These are phyloP conservation scores for Zoysia matrella DNA, from an alignment of 202 grass and related monocot species.

Conservation along the genomic window DNA sequence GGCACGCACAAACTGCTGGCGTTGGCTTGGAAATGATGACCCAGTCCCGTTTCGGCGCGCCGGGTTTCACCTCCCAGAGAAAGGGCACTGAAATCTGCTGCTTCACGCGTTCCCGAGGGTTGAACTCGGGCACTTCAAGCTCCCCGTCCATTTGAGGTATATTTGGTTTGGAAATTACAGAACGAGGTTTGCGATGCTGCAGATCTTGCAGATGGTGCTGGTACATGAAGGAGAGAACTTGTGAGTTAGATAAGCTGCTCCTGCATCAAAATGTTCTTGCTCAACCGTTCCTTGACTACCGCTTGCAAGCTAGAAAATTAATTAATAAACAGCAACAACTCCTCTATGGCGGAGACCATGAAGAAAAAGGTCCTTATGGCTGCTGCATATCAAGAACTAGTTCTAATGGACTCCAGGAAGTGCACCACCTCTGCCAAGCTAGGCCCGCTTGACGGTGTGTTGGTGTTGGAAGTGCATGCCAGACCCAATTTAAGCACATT, in stretches of 20 bases:
- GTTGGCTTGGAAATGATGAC: conserved; percentile 49
- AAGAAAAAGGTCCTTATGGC: conserved; percentile 8
- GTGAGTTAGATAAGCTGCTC: conserved; percentile 82
- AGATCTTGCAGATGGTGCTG: conserved; percentile 24
- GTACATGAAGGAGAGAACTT: conserved; percentile 50
- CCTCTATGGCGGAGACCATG: conserved; percentile 47
- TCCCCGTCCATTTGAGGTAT: conserved; percentile 51
- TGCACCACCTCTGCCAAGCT: conserved; percentile 98
- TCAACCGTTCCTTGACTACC: conserved; percentile 64
- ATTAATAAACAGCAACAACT: conserved; percentile 48
- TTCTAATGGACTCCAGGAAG: conserved; percentile 90
- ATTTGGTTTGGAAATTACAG: conserved; percentile 16
- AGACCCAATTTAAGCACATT: conserved; percentile 95
- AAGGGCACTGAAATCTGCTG: conserved; percentile 95
- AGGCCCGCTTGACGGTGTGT: conserved; percentile 72
- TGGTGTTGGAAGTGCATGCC: conserved; percentile 72
- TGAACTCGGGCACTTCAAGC: conserved; percentile 52
- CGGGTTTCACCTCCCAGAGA: conserved; percentile 83
- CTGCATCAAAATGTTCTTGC: conserved; percentile 68
- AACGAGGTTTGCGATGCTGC: conserved; percentile 25
- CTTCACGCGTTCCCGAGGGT: conserved; percentile 52
- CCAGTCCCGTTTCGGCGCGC: conserved; percentile 67
- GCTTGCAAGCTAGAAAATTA: conserved; percentile 37
- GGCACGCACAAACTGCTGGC: conserved; percentile 35
- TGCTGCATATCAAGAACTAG: conserved; percentile 66